Evolutionary conservation across 257 asterid genomes (phyloP).

Genomic region (Schizonepeta tenuifolia): DNA sequence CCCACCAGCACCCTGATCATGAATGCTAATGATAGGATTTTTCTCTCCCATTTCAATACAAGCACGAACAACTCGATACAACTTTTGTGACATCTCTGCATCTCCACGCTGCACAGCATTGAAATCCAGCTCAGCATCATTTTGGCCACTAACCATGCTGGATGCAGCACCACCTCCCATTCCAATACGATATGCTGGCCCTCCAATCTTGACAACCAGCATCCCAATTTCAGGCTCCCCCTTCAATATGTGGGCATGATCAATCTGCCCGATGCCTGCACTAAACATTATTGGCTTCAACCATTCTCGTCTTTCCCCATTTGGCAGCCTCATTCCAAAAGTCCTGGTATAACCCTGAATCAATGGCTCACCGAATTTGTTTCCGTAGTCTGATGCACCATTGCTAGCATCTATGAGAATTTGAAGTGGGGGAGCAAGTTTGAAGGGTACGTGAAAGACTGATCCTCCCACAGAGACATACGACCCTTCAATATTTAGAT

Average conservation of each 20-base stretch:
- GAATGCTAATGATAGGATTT: conserved; percentile 88
- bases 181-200: conserved; percentile 95
- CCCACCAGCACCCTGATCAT: conserved; percentile 81
- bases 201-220: conserved; percentile 96
- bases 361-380: conserved; percentile 90
- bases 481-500: conserved; percentile 80
- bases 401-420: conserved; percentile 90
- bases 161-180: conserved; percentile 99
- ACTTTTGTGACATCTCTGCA: conserved; percentile 96
- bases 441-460: conserved; percentile 71
- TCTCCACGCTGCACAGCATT: conserved; percentile 58
- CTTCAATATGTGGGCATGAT: conserved; percentile 73
- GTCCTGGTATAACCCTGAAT: conserved; percentile 94
- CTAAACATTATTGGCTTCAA: conserved; percentile 97
- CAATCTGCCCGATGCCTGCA: conserved; percentile 93
- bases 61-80: conserved; percentile 88
- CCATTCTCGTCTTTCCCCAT: conserved; percentile 94
- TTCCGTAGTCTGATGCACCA: conserved; percentile 97
- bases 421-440: conserved; percentile 84
- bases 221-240: conserved; percentile 94
- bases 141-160: conserved; percentile 99
- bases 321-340: conserved; percentile 90
- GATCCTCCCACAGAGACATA: conserved; percentile 97
- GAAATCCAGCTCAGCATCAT: conserved; percentile 88
- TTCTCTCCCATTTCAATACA: conserved; percentile 89